These are phyloP conservation scores for Trichophyton rubrum DNA, from an alignment of 2,329 filamentous ascomycete species.

Conservation along the genomic window DNA sequence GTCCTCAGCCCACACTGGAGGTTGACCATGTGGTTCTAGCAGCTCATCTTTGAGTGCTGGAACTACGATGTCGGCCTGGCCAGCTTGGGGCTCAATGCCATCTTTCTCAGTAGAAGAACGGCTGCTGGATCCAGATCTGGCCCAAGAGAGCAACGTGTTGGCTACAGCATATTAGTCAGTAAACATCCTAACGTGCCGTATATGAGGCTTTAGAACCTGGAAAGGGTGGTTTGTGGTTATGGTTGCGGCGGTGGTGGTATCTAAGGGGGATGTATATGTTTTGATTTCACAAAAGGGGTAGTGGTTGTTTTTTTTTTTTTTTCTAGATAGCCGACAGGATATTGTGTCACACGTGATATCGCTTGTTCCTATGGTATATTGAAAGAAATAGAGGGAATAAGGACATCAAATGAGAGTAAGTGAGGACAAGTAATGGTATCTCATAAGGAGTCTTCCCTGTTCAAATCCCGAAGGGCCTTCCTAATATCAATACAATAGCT, in stretches of 20 bases:
- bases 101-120: neutral
- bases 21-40: conserved; percentile 20
- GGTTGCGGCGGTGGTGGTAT: neutral
- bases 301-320: neutral
- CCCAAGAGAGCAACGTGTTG: neutral
- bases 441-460: neutral
- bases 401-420: neutral
- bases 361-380: neutral
- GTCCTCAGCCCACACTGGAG: conserved; percentile 45
- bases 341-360: conserved; percentile 1
- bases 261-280: neutral
- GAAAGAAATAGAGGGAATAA: neutral
- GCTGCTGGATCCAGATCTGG: neutral
- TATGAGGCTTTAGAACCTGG: no score
- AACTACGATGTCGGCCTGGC: neutral
- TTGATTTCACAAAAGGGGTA: neutral
- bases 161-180: neutral
- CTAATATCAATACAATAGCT: no score
- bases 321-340: neutral
- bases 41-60: neutral
- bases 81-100: neutral
- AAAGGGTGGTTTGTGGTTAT: neutral
- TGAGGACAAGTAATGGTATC: neutral
- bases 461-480: neutral
- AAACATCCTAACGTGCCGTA: neutral